Conservation (phyloP, 495 filamentous ascomycete genomes). For the Beverwykella pulmonaria region DNA sequence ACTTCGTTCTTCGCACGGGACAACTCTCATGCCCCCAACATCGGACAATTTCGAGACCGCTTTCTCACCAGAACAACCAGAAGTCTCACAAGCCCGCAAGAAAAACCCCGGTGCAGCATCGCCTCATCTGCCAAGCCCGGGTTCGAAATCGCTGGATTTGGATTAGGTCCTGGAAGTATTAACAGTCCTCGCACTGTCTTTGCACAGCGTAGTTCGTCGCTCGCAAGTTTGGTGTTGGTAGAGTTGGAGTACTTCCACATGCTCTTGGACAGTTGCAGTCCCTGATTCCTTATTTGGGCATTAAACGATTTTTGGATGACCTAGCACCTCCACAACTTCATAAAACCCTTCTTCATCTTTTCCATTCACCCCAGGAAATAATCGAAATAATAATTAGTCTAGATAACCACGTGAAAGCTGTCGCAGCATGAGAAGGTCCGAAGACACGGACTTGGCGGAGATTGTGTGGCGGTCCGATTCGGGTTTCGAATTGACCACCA, state of each 20-base stretch:
- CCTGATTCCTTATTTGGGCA: too few relatives aligned
- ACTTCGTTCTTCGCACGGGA: not conserved
- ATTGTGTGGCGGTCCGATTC: not conserved
- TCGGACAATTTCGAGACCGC: not conserved
- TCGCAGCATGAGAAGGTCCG: not conserved
- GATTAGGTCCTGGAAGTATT: not conserved
- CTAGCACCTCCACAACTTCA: not conserved
- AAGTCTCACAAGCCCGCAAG: not conserved
- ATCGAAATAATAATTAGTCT: not conserved
- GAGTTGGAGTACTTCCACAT: too few relatives aligned
- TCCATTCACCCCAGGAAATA: not conserved
- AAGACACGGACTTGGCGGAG: not conserved
- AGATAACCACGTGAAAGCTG: not conserved
- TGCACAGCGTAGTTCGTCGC: too few relatives aligned
- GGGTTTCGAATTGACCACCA: not conserved
- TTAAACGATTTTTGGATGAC: not conserved
- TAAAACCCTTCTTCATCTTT: not conserved
- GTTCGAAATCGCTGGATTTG: not conserved
- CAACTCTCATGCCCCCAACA: not conserved
- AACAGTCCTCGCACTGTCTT: too few relatives aligned
- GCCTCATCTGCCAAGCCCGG: not conserved
- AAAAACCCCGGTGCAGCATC: not conserved
- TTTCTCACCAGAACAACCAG: not conserved
- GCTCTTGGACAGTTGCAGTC: too few relatives aligned
- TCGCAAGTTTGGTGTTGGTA: too few relatives aligned